Base-by-base conservation (phyloP, 495 filamentous ascomycete species). In the Tuber aestivum region DNA sequence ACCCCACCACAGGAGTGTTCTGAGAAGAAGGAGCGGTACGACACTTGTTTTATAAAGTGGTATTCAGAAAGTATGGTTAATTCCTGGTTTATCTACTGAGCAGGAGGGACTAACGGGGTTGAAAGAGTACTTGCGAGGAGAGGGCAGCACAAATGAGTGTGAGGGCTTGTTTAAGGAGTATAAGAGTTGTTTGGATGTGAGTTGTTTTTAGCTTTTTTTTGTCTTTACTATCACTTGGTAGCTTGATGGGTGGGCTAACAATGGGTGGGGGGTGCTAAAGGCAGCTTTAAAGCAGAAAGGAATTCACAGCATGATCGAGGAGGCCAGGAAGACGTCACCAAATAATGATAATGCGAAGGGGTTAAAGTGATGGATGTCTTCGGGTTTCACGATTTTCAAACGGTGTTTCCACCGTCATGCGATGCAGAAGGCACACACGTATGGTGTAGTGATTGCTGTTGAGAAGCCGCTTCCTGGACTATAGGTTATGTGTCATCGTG, bases 1-100 rank as follows among this genome's bases (percentile, higher is more conserved):
- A 48, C 70, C 27, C 48, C 5, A 20, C 16, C 41, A 27, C 75
- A 82, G 81, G 79, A 83, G 75, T 83, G 82, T 61, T 83, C 82
- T n/a, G 81, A 83, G 75, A 78, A 86, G 82, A 81, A 83, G 38
- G 82, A 83, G 35, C 90, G 87, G 82, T 93, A 93, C 80, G 91
- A 93, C 77, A 90, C 86, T 76, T 93, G 91, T 81, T 93, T 93
- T 76, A 85, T 93, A 50, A 92, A 91, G 79, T 93, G 91, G 91
- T 93, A 93, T 84, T 92, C 90, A 75, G 91, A 93, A 82, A 93
- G 91, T 92, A 86, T 74, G 87, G 74, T 37, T 69, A 40, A 68
- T 23, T 41, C 42, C 23, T 37, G 32, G 23, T 27, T 20, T 27
- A 10, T 32, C 41, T 68, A 56, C 56, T 78, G 8, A 69, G 9